Evolutionary conservation across 345 rosid species (phyloP).

Genomic region (Arabidopsis arenosa): DNA sequence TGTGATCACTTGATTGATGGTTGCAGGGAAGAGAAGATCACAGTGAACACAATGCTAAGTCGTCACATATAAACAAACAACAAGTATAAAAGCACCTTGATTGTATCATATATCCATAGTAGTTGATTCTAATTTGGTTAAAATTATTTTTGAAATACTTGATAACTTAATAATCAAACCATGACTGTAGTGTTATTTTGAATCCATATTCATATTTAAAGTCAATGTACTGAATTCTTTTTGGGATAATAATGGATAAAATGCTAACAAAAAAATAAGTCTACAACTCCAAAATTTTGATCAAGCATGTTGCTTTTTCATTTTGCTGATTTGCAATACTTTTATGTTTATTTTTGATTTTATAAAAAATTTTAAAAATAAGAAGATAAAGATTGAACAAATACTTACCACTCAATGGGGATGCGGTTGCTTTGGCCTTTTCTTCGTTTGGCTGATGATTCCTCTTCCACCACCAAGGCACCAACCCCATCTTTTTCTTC

Average conservation of each 20-base stretch:
- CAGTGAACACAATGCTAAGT: background rate
- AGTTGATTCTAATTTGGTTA: background rate
- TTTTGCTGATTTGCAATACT: background rate
- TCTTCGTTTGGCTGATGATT: slow-evolving; percentile 52
- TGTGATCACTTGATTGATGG: background rate
- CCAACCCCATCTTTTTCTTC: slow-evolving; percentile 44
- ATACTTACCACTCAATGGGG: slow-evolving; percentile 66
- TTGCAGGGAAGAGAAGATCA: slow-evolving; percentile 13
- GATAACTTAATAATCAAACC: slow-evolving; percentile 5
- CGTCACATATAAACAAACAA: background rate
- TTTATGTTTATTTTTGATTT: background rate
- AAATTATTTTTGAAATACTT: background rate
- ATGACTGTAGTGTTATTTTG: slow-evolving; percentile 11
- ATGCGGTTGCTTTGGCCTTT: slow-evolving; percentile 66
- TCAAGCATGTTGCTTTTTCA: background rate
- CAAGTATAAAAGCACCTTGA: background rate
- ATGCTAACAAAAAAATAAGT: slow-evolving; percentile 3
- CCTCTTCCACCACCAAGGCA: slow-evolving; percentile 66
- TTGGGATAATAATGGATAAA: background rate
- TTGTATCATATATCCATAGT: background rate
- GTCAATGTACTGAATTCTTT: background rate
- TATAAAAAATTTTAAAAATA: background rate
- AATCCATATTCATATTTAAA: slow-evolving; percentile 15
- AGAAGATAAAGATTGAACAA: slow-evolving; percentile 40
- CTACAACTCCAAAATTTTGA: slow-evolving; percentile 21